phyloP scores from a whole-genome alignment of 23 red algal genomes.

The Agarophyton chilense region DNA sequence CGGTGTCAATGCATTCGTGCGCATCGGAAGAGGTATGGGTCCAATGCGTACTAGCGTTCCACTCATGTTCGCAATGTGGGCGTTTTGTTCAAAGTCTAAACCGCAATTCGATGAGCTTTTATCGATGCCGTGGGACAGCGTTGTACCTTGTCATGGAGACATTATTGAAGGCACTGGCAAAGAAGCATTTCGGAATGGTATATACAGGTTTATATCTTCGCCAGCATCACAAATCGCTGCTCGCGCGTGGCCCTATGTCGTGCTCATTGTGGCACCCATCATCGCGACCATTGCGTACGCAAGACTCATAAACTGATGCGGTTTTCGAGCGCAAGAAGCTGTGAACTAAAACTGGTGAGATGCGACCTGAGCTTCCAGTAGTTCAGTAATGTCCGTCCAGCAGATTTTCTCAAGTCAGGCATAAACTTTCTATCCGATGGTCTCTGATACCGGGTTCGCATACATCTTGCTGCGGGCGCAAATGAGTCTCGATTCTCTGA shows the following conservation, averaged over 20 bases:
- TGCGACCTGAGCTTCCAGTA: too few relatives aligned
- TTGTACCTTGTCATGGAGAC: slow-evolving; percentile 31
- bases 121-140: slow-evolving; percentile 24
- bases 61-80: slow-evolving; percentile 29
- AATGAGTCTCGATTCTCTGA: slow-evolving; percentile 38
- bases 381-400: too few relatives aligned
- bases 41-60: slow-evolving; percentile 8
- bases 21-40: slow-evolving; percentile 1
- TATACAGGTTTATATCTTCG: slow-evolving; percentile 14
- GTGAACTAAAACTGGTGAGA: too few relatives aligned
- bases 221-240: slow-evolving; percentile 8
- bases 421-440: slow-evolving; percentile 2
- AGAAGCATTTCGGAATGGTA: slow-evolving; percentile 18
- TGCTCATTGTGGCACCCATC: neutral
- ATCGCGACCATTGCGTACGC: neutral
- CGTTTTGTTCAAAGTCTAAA: neutral
- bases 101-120: slow-evolving; percentile 35
- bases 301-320: neutral
- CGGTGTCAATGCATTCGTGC: slow-evolving; percentile 2
- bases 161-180: slow-evolving; percentile 20
- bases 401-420: too few relatives aligned
- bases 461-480: slow-evolving; percentile 42
- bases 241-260: neutral
- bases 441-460: slow-evolving; percentile 15
- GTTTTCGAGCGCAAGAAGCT: too few relatives aligned